phyloP scores from a whole-genome alignment of 352 stramenopile species.

The Globisporangium acanthophoron region DNA sequence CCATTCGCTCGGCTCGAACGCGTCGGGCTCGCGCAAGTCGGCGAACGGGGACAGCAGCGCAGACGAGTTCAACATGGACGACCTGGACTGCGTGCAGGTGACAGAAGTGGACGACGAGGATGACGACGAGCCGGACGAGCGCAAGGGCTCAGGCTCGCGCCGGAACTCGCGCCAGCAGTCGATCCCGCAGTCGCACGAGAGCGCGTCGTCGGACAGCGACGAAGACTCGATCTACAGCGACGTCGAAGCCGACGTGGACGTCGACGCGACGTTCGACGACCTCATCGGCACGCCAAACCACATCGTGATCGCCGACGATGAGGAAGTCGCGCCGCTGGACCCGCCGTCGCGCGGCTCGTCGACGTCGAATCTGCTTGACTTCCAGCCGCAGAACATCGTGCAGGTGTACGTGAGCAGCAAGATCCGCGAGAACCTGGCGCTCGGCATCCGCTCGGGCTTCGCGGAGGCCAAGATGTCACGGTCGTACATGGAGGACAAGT shows the following conservation, averaged over 20 bases:
- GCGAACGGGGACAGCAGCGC: constrained; percentile 25
- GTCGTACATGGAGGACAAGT: constrained; percentile 88
- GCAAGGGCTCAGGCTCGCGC: constrained; percentile 9
- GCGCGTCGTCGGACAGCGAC: constrained; percentile 23
- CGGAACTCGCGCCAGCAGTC: constrained; percentile 15
- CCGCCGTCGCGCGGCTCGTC: constrained; percentile 14
- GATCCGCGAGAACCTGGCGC: constrained; percentile 71
- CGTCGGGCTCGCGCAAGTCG: constrained; percentile 25
- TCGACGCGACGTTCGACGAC: constrained; percentile 84
- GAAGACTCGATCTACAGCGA: constrained; percentile 80
- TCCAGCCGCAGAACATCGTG: constrained; percentile 31
- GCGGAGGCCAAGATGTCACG: constrained; percentile 80
- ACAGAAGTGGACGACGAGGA: constrained; percentile 72
- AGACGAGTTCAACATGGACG: constrained; percentile 67
- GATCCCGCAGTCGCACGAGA: constrained; percentile 22
- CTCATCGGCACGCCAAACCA: constrained; percentile 60
- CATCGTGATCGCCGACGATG: constrained; percentile 49
- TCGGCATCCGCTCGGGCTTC: constrained; percentile 74
- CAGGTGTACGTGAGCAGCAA: constrained; percentile 88
- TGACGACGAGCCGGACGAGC: constrained; percentile 44
- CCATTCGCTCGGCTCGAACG: constrained; percentile 42
- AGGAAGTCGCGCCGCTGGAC: constrained; percentile 49
- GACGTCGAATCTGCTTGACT: constrained; percentile 24
- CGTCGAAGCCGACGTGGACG: constrained; percentile 79
- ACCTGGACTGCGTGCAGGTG: constrained; percentile 71